Evolutionary conservation across 176 grass and related monocot species (phyloP), one percentile per base, ranked within the genome.

Genomic region (Cocos nucifera): DNA sequence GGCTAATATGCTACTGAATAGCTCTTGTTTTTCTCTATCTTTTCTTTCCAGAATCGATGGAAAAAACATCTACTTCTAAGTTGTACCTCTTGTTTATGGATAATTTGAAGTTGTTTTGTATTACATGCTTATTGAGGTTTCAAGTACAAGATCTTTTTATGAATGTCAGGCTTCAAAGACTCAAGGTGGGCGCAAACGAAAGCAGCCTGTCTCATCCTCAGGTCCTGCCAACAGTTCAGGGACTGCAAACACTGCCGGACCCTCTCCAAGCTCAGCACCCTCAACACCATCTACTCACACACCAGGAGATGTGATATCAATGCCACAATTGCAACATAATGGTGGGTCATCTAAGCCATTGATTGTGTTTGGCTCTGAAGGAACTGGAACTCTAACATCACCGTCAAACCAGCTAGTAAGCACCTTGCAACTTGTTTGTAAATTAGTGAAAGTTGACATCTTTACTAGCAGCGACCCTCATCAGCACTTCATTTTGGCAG

Each of bases 261-360:
- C 94, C 3, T 99, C 94, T 87, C 94, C 88, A 66, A 79, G 94
- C 76, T 99, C 94, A 71, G 88, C 85, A 44, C 94, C 94, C 5
- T 99, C 94, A 1, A 99, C 94, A 21, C 94, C 94, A 29, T 99
- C 94, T 19, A 99, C 88, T 51, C 94, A 99, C 77, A 99, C 94
- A 52, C 88, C 88, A 62, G 82, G 94, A 73, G 94, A 99, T 71
- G 76, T 79, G 17, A 83, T 93, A 66, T 92, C 94, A 71, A 79
- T 89, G 68, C 82, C 82, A 26, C 94, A 88, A 48, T 71, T 86
- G 53, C 87, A 82, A 61, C 93, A 92, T 57, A 88, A 83, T 78
- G 79, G 93, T 51, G 77, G 78, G 50, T 87, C 78, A 54, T 73
- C 78, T 65, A 97, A 99, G 80, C 73, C 84, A 65, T 70, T 89